These are phyloP conservation scores for Kluyveromyces dobzhanskii DNA, from an alignment of 805 yeast species.

Conservation along the genomic window DNA sequence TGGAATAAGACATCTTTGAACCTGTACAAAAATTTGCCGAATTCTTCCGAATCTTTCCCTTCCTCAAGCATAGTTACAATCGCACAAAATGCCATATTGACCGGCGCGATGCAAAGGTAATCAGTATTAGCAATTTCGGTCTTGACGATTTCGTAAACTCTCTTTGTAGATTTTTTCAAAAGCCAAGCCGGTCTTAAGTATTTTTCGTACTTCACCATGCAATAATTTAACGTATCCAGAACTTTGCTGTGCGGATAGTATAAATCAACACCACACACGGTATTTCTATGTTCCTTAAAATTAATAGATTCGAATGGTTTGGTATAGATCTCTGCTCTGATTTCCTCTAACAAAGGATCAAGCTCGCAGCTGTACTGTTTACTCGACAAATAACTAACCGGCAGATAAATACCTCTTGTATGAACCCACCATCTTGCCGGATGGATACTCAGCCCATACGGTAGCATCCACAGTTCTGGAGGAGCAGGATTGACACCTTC, in stretches of 20 bases:
- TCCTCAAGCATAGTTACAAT: slow-evolving; percentile 62
- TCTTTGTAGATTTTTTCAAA: slow-evolving; percentile 39
- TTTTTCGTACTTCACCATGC: slow-evolving; percentile 57
- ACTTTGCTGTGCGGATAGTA: slow-evolving; percentile 84
- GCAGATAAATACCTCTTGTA: slow-evolving; percentile 82
- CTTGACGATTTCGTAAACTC: slow-evolving; percentile 53
- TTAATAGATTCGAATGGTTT: slow-evolving; percentile 57
- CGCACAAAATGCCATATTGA: slow-evolving; percentile 76
- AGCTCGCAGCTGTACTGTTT: slow-evolving; percentile 46
- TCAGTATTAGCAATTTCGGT: slow-evolving; percentile 77
- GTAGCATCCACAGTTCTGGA: slow-evolving; percentile 86
- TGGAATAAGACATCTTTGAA: slow-evolving; percentile 72
- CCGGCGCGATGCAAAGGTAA: slow-evolving; percentile 85
- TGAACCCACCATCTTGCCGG: slow-evolving; percentile 99
- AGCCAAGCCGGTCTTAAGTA: slow-evolving; percentile 73
- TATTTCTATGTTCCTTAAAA: slow-evolving; percentile 65
- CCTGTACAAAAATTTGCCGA: slow-evolving; percentile 45
- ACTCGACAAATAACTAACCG: slow-evolving; percentile 74
- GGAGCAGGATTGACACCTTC: slow-evolving; percentile 98
- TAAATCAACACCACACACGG: slow-evolving; percentile 84
- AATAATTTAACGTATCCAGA: slow-evolving; percentile 53
- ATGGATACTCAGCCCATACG: slow-evolving; percentile 73
- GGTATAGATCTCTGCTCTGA: slow-evolving; percentile 75
- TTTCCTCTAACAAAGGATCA: slow-evolving; percentile 52
- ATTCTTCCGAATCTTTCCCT: slow-evolving; percentile 58